phyloP scores from a whole-genome alignment of 441 rosid species.

The Populus hybrid region DNA sequence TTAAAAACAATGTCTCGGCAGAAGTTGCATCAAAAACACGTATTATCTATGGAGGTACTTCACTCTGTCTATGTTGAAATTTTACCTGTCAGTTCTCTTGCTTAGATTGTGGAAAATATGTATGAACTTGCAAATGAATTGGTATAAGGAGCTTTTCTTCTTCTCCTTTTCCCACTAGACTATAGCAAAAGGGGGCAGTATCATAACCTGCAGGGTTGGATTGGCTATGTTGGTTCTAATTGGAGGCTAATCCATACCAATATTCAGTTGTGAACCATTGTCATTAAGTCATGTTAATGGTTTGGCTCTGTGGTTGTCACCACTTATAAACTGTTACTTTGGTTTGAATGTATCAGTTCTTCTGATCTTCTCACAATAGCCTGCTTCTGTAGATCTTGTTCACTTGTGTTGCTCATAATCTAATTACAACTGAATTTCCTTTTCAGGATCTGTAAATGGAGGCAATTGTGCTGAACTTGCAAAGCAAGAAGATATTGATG shows the following conservation, averaged over 20 bases:
- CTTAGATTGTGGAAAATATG: not conserved
- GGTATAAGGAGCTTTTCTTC: not conserved
- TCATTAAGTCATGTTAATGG: not conserved
- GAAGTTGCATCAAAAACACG: slow-evolving; percentile 90
- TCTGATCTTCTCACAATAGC: not conserved
- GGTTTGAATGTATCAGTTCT: not conserved
- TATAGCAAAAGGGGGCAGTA: not conserved
- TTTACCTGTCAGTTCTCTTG: not conserved
- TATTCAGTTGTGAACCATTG: not conserved
- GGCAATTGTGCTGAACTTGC: slow-evolving; percentile 91
- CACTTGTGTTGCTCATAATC: not conserved
- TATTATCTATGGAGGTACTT: slow-evolving; percentile 89
- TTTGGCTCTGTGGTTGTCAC: not conserved
- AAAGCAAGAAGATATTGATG: slow-evolving; percentile 93
- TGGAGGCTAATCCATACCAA: not conserved
- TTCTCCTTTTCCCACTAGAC: not conserved
- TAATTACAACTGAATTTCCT: slow-evolving; percentile 11
- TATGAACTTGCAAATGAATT: not conserved
- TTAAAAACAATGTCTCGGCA: slow-evolving; percentile 74
- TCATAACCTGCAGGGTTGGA: not conserved
- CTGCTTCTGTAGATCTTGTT: slow-evolving; percentile 4
- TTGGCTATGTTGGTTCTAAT: not conserved
- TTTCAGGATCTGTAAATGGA: slow-evolving; percentile 88
- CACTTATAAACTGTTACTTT: not conserved
- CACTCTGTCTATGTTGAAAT: not conserved